Conservation (phyloP, 2,329 filamentous ascomycete genomes). For the Claviceps digitariae region DNA sequence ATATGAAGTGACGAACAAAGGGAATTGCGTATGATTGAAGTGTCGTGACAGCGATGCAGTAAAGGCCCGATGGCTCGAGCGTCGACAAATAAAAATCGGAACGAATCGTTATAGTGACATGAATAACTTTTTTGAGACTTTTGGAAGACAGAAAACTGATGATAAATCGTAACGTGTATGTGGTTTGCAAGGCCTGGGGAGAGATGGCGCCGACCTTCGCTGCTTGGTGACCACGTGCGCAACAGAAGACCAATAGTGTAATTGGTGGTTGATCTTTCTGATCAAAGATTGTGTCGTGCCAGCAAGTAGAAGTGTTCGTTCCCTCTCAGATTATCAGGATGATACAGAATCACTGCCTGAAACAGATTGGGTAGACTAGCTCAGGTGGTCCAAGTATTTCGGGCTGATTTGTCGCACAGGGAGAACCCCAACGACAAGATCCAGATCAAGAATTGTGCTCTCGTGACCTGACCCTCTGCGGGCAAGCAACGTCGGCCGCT, state of each 20-base stretch:
- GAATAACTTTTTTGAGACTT: conserved; percentile 18
- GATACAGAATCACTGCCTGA: not conserved
- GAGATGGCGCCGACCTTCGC: not conserved
- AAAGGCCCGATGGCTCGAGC: conserved; percentile 18
- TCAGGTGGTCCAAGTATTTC: conserved; percentile 1
- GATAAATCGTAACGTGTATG: not conserved
- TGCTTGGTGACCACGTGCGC: not conserved
- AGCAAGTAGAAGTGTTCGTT: not conserved
- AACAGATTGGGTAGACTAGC: not conserved
- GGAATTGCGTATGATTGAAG: conserved; percentile 20
- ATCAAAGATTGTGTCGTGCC: not conserved
- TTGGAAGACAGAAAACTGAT: conserved; percentile 14
- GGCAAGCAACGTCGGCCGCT: not conserved
- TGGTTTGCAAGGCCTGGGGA: not conserved
- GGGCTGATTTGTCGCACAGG: conserved; percentile 8
- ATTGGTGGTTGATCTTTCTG: not conserved
- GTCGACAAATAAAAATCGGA: conserved; percentile 18
- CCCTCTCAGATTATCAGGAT: not conserved
- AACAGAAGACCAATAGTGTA: not conserved
- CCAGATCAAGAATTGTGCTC: not conserved
- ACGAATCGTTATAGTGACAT: conserved; percentile 32
- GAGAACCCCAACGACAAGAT: conserved; percentile 15
- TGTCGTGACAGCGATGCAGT: conserved; percentile 17
- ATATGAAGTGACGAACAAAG: conserved; percentile 22
- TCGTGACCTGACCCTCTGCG: conserved; percentile 5